Base-by-base conservation (phyloP, 2,329 filamentous ascomycete genomes). In the Emergomyces orientalis region DNA sequence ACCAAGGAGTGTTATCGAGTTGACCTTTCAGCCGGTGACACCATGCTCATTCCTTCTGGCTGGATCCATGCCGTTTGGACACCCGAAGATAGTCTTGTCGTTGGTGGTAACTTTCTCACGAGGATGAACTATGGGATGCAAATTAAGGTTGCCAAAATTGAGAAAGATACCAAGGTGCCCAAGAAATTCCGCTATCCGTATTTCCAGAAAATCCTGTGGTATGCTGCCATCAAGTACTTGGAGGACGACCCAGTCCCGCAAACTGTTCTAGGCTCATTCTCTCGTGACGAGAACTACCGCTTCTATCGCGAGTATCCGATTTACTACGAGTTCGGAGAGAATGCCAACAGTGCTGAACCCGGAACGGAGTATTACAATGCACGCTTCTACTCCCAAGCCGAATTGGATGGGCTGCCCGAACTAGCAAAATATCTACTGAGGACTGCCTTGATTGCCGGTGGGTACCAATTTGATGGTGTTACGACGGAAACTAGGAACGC, bases 41-140 rank as follows among this genome's bases (percentile, higher is more conserved):
- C 86, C 2, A 88, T 88, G 82, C 76, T 88, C 52, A 88, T 88
- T 65, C 86, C 86, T 4, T 87, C 86, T 41, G 86, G 86, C 25
- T 88, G 86, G 86, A 88, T 88, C 60, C 86, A 88, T 69, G 86
- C 86, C 30, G 86, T 88, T 8, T 88, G 86, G 84, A 88, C 86
- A 11, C 86, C 86, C 0, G 82, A 85, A 67, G 85, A 88, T 69
- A 88, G 86, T 68, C 74, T 88, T 58, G 86, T 88, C 34, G 87
- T 88, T 65, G 86, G 86, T n/a, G 86, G 86, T 60, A 88, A 88
- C 69, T 88, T 88, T 68, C 76, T 88, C 54, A 88, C 85, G 5
- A 77, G 82, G 62, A 78, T 87, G 72, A 85, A 87, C 63, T 87
- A 85, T 70, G 81, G 81, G 62, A 86, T 86, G 79, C 86, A 88